phyloP scores from a whole-genome alignment of 148 eudicot genomes.

The Spergularia bocconei region DNA sequence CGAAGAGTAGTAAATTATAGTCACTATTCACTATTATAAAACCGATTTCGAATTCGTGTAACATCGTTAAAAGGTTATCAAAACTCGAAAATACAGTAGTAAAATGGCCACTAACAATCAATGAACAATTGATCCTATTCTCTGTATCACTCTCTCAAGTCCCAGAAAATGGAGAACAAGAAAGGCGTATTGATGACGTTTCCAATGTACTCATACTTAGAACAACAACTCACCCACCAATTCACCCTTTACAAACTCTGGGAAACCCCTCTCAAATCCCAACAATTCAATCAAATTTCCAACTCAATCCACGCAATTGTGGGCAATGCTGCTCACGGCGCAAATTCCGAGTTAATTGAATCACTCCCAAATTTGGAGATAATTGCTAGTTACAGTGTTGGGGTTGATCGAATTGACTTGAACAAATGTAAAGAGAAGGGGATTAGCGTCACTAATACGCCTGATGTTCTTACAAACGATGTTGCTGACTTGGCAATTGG shows the following conservation, averaged over 20 bases:
- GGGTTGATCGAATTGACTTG: constrained; percentile 62
- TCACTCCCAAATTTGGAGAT: constrained; percentile 61
- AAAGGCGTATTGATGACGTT: constrained; percentile 35
- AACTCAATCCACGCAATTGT: constrained; percentile 48
- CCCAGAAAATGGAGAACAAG: constrained; percentile 16
- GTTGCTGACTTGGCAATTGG: constrained; percentile 64
- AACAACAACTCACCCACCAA: constrained; percentile 35
- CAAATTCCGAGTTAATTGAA: constrained; percentile 48
- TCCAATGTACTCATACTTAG: constrained; percentile 42
- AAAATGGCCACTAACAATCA: no score
- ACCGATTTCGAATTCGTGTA: no score
- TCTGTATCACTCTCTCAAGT: not conserved
- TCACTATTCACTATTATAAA: no score
- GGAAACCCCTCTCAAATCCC: constrained; percentile 22
- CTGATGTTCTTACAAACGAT: constrained; percentile 61
- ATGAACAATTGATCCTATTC: no score
- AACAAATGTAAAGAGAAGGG: constrained; percentile 45
- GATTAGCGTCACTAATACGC: constrained; percentile 66
- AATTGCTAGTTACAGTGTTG: constrained; percentile 61
- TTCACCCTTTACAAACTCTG: constrained; percentile 44
- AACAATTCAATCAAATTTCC: constrained; percentile 26
- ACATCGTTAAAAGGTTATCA: no score
- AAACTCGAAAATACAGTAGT: no score
- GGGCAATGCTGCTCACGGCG: constrained; percentile 42
- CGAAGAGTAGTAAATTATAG: no score